A percentile compares a stretch with the other conserved stretches of the same genome.
phyloP scores from a whole-genome alignment of 768 basidiomycete genomes.

The Coprinopsis strossmayeri region DNA sequence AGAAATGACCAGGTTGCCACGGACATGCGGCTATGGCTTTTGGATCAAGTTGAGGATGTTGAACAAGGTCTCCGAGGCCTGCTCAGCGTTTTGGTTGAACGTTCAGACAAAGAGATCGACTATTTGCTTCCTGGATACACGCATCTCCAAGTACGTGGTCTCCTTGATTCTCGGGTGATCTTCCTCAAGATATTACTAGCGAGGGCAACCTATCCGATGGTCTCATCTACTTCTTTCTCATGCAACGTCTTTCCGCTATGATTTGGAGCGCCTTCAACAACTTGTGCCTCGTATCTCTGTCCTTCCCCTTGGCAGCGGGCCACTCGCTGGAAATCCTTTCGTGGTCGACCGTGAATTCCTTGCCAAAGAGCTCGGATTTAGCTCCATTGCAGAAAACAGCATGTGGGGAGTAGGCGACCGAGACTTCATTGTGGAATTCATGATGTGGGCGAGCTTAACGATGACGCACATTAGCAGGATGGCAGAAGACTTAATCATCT shows the following conservation, averaged over 20 bases:
- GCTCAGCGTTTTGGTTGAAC: constrained; percentile 82
- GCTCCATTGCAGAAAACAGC: constrained; percentile 88
- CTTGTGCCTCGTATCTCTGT: constrained; percentile 88
- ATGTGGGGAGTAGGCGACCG: constrained; percentile 95
- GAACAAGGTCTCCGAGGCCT: constrained; percentile 67
- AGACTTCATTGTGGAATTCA: constrained; percentile 94
- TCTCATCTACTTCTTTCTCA: constrained; percentile 95
- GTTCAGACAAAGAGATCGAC: constrained; percentile 91
- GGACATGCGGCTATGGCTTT: constrained; percentile 95
- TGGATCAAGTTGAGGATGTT: constrained; percentile 67
- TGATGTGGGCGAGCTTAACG: constrained; percentile 92
- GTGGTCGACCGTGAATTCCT: constrained; percentile 90
- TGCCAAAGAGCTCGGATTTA: constrained; percentile 83
- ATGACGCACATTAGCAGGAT: constrained; percentile 93
- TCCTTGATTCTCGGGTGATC: not conserved
- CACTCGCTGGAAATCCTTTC: constrained; percentile 96
- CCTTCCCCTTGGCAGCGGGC: constrained; percentile 89
- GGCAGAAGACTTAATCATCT: constrained; percentile 94
- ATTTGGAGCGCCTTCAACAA: constrained; percentile 79
- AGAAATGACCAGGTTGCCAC: constrained; percentile 99
- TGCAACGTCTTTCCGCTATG: constrained; percentile 87
- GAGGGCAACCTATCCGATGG: constrained; percentile 98
- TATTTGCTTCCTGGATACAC: constrained; percentile 94
- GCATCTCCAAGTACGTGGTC: constrained; percentile 77
- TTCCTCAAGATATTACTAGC: constrained; percentile 39